These are phyloP conservation scores for Ceratocystis albifundus DNA, from an alignment of 2,329 filamentous ascomycete genomes.

Conservation along the genomic window DNA sequence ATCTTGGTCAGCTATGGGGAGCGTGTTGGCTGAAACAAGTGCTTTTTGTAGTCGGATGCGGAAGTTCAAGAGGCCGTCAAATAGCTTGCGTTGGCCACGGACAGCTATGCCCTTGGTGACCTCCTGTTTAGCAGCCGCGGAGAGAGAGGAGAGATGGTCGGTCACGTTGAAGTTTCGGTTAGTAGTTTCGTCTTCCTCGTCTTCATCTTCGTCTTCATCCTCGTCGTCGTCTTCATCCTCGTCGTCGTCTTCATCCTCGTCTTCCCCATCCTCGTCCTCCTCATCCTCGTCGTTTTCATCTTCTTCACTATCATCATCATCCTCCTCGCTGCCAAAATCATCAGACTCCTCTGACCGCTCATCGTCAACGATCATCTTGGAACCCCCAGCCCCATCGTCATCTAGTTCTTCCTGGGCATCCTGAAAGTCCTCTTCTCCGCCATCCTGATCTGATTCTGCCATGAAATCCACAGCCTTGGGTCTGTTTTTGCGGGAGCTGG, in stretches of 20 bases:
- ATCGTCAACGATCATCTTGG: slow-evolving; percentile 28
- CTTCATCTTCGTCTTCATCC: slow-evolving; percentile 28
- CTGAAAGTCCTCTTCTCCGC: slow-evolving; percentile 31
- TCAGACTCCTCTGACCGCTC: slow-evolving; percentile 28
- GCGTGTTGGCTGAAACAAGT: slow-evolving; percentile 67
- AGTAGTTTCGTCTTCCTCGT: slow-evolving; percentile 25
- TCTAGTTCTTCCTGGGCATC: slow-evolving; percentile 33
- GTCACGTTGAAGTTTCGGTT: slow-evolving; percentile 20
- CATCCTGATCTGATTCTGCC: slow-evolving; percentile 36
- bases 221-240: slow-evolving; percentile 33
- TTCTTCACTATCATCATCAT: slow-evolving; percentile 31
- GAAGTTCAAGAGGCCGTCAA: slow-evolving; percentile 78
- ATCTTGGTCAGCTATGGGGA: slow-evolving; percentile 37
- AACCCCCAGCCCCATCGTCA: slow-evolving; percentile 31
- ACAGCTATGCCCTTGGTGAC: slow-evolving; percentile 77
- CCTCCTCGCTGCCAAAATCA: slow-evolving; percentile 30
- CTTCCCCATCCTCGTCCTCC: slow-evolving; percentile 33
- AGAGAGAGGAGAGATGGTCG: slow-evolving; percentile 22
- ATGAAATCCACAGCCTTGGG: slow-evolving; percentile 48
- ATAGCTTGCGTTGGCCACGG: slow-evolving; percentile 71
- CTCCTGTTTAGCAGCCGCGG: slow-evolving; percentile 37
- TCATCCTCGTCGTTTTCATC: slow-evolving; percentile 33
- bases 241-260: slow-evolving; percentile 29
- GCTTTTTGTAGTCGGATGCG: slow-evolving; percentile 91
- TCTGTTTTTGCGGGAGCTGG: slow-evolving; percentile 32